These are phyloP conservation scores for Penicillium diatomitis DNA, from an alignment of 495 filamentous ascomycete species.

Conservation along the genomic window DNA sequence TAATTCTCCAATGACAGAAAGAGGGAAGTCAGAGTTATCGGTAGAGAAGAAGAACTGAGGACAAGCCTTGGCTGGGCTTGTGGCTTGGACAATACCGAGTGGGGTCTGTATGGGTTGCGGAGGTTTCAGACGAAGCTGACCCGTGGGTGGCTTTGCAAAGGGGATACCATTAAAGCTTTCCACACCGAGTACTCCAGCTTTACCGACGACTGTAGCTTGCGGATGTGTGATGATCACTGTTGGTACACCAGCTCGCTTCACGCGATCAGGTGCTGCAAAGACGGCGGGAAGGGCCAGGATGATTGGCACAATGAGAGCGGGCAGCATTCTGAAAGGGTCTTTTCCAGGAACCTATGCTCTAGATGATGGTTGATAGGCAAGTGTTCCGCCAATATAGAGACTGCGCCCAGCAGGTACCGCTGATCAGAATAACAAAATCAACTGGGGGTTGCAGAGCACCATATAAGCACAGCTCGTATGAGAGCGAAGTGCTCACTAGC, in stretches of 20 bases:
- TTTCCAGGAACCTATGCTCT: not conserved
- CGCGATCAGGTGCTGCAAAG: slow-evolving; percentile 10
- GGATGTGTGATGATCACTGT: slow-evolving; percentile 39
- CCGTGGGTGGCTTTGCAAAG: slow-evolving; percentile 53
- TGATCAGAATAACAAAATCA: too few species aligned
- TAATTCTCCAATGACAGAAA: slow-evolving; percentile 43
- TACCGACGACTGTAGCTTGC: slow-evolving; percentile 44
- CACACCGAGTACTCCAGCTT: slow-evolving; percentile 14
- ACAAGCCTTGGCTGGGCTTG: slow-evolving; percentile 39
- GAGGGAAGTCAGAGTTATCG: slow-evolving; percentile 21
- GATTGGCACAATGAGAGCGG: not conserved
- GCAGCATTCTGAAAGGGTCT: slow-evolving; percentile 3
- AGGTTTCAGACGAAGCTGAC: slow-evolving; percentile 47
- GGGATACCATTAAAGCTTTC: slow-evolving; percentile 57
- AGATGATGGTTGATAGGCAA: too few species aligned
- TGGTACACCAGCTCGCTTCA: slow-evolving; percentile 16
- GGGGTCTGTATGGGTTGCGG: slow-evolving; percentile 44
- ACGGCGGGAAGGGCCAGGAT: slow-evolving; percentile 1
- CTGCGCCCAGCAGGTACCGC: too few species aligned
- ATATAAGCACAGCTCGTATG: not conserved
- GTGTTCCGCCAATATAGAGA: too few species aligned
- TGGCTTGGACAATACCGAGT: slow-evolving; percentile 44
- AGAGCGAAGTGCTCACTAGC: not conserved
- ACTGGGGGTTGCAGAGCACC: not conserved
- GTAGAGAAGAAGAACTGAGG: slow-evolving; percentile 44